These are phyloP conservation scores for Veloboletus limbatus DNA, from an alignment of 1,284 basidiomycete genomes.

Conservation along the genomic window DNA sequence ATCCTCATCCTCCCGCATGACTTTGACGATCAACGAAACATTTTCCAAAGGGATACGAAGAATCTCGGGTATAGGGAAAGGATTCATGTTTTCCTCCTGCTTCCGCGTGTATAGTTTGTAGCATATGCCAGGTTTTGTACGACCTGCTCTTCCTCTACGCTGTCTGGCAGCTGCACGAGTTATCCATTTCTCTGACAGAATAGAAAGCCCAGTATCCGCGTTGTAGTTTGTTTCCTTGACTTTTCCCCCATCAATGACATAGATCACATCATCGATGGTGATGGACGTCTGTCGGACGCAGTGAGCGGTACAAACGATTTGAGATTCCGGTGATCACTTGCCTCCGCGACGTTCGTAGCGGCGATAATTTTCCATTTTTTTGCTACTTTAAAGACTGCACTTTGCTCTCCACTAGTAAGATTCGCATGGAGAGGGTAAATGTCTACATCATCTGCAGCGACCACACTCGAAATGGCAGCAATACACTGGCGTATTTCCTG, in stretches of 20 bases:
- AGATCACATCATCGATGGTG: conserved; percentile 88
- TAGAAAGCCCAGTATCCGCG: conserved; percentile 71
- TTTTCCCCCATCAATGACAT: conserved; percentile 83
- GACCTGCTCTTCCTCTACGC: conserved; percentile 86
- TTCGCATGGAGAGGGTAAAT: conserved; percentile 90
- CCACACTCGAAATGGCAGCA: conserved; percentile 52
- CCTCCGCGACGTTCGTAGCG: conserved; percentile 88
- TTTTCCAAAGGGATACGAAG: conserved; percentile 86
- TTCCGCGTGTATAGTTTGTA: conserved; percentile 84
- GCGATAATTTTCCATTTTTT: conserved; percentile 83
- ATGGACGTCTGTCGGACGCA: conserved; percentile 72
- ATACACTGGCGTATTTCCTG: conserved; percentile 86
- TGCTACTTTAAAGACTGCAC: conserved; percentile 68
- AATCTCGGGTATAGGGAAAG: conserved; percentile 86
- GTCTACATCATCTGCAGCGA: conserved; percentile 42
- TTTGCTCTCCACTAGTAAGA: conserved; percentile 82
- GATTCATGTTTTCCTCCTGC: conserved; percentile 68
- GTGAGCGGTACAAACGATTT: conserved; percentile 5
- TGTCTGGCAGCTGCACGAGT: conserved; percentile 82
- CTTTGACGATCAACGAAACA: conserved; percentile 81
- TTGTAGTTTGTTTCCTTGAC: conserved; percentile 91
- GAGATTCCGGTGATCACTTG: conserved; percentile 23
- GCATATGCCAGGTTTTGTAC: conserved; percentile 79
- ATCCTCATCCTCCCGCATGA: conserved; percentile 75
- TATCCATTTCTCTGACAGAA: conserved; percentile 77